Percentiles rank a stretch among this genome's conserved stretches.
phyloP scores from a whole-genome alignment of 305 asterid genomes.

The Salvia sclarea region DNA sequence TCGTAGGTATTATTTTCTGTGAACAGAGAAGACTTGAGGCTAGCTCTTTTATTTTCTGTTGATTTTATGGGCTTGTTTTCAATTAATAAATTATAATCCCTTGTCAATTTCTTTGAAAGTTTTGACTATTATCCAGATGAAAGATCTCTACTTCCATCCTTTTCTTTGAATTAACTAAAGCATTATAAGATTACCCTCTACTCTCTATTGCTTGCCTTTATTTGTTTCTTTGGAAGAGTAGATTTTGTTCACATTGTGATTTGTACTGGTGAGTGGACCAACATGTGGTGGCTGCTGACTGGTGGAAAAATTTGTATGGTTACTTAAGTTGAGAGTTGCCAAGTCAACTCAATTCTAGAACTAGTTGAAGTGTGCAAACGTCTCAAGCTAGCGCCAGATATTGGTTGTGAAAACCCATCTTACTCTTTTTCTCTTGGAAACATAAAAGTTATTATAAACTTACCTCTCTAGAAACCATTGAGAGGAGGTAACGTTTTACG shows the following conservation, averaged over 20 bases:
- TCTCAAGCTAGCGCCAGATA: not conserved
- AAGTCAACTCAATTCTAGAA: constrained; percentile 7
- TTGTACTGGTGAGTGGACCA: not conserved
- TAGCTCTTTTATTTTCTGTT: not conserved
- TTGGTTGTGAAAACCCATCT: not conserved
- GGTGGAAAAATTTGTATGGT: not conserved
- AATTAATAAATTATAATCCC: not conserved
- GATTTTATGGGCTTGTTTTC: not conserved
- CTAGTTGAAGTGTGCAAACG: constrained; percentile 1
- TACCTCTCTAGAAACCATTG: not conserved
- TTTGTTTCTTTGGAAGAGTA: constrained; percentile 7
- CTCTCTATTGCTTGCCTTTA: not conserved
- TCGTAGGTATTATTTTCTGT: not conserved
- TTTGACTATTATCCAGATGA: constrained; percentile 17
- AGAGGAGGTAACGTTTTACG: not conserved
- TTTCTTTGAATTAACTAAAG: constrained; percentile 1
- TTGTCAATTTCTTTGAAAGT: constrained; percentile 1
- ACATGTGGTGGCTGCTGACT: not conserved
- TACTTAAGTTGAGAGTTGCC: not conserved
- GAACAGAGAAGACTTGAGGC: constrained; percentile 2
- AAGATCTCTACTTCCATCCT: not conserved
- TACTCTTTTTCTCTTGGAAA: not conserved
- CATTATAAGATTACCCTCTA: not conserved
- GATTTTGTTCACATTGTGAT: constrained; percentile 9
- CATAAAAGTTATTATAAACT: not conserved